Evolutionary conservation across 108 stramenopile species (phyloP).

Genomic region (Hondaea fermentalgiana): DNA sequence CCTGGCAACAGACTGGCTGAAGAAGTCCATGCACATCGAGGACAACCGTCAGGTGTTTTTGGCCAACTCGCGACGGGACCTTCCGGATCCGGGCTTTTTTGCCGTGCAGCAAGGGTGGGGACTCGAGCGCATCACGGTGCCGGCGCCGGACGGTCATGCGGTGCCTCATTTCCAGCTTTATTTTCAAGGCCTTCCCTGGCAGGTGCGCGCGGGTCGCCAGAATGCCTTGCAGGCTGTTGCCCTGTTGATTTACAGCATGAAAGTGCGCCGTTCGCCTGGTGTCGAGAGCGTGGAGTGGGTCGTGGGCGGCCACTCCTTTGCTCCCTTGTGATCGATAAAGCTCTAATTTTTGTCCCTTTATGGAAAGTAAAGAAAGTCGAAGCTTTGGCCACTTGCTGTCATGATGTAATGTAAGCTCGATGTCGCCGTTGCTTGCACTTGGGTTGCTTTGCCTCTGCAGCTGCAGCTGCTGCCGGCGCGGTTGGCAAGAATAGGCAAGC

Average conservation of each 20-base stretch:
- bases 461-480: too few species aligned
- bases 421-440: too few species aligned
- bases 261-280: not conserved
- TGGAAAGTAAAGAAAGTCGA: too few species aligned
- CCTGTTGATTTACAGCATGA: not conserved
- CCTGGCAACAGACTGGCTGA: not conserved
- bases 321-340: not conserved
- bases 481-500: too few species aligned
- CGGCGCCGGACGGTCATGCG: not conserved
- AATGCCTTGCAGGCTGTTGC: conserved; percentile 4
- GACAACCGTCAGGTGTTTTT: not conserved
- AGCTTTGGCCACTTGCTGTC: too few species aligned
- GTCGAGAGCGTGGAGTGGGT: not conserved
- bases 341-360: too few species aligned
- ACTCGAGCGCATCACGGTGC: not conserved
- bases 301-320: not conserved
- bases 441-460: too few species aligned
- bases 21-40: not conserved
- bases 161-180: not conserved
- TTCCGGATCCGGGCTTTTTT: not conserved
- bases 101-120: not conserved
- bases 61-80: not conserved
- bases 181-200: not conserved
- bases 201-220: not conserved
- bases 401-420: too few species aligned